Evolutionary conservation across 2,329 filamentous ascomycete species (phyloP).

Genomic region (Hansfordia pulvinata): DNA sequence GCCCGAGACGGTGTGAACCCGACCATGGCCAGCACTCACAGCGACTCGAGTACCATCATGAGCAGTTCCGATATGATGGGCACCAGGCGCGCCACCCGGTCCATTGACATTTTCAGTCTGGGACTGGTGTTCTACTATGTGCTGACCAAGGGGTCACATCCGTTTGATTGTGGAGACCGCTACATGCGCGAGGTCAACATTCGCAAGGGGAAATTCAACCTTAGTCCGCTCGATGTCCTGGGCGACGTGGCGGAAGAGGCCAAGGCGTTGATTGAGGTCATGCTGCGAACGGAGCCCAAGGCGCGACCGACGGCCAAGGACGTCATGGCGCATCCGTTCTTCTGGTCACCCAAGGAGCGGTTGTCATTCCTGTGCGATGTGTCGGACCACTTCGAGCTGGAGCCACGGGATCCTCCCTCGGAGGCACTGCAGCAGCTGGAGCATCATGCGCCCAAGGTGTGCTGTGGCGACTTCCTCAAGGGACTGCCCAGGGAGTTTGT

Average conservation of each 20-base stretch:
- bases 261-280: constrained; percentile 70
- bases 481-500: constrained; percentile 69
- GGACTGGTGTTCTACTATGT: constrained; percentile 99
- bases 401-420: constrained; percentile 72
- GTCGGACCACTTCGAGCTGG: constrained; percentile 92
- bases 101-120: constrained; percentile 94
- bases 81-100: constrained; percentile 75
- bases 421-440: constrained; percentile 48
- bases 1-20: constrained; percentile 30
- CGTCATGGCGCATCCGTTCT: constrained; percentile 72
- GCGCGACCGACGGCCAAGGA: constrained; percentile 28
- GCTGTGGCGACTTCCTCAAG: constrained; percentile 64
- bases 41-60: constrained; percentile 45
- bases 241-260: constrained; percentile 81
- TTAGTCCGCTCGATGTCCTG: constrained; percentile 57
- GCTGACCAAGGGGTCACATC: constrained; percentile 82
- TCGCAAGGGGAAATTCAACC: constrained; percentile 70
- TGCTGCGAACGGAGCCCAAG: constrained; percentile 57
- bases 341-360: constrained; percentile 83
- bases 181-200: constrained; percentile 98
- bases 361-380: constrained; percentile 91
- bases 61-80: constrained; percentile 42
- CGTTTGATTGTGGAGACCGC: constrained; percentile 85
- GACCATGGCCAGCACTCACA: constrained; percentile 39
- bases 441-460: constrained; percentile 34